Percentiles rank a stretch among this genome's conserved stretches.
phyloP scores from a whole-genome alignment of 805 yeast genomes.

The Myxozyma udenii region DNA sequence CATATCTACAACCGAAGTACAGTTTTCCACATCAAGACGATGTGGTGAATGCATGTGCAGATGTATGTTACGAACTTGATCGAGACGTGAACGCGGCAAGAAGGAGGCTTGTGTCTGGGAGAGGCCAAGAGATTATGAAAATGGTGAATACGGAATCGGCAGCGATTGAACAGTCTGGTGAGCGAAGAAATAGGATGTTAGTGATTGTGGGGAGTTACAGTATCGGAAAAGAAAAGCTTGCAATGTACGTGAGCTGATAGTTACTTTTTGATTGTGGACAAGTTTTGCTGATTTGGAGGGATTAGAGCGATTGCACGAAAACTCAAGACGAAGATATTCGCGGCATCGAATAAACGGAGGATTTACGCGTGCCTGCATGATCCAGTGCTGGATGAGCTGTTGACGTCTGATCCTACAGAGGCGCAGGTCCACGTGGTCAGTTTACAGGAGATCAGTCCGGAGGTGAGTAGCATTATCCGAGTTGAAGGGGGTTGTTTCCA shows the following conservation, averaged over 20 bases:
- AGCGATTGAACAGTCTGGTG: conserved; percentile 1
- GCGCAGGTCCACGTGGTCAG: conserved; percentile 72
- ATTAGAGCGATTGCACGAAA: conserved; percentile 37
- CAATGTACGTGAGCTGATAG: conserved; percentile 43
- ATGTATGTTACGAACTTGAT: conserved; percentile 47
- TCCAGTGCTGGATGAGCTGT: conserved; percentile 40
- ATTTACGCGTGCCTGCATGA: conserved; percentile 50
- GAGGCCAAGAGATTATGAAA: background rate
- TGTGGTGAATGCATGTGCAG: conserved; percentile 61
- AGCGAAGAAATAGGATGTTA: conserved; percentile 41
- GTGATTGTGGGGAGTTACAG: conserved; percentile 82
- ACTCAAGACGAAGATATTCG: conserved; percentile 40
- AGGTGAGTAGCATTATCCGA: conserved; percentile 13
- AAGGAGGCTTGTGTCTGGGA: conserved; percentile 4
- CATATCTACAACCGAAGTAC: conserved; percentile 73
- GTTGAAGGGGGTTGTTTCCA: no score
- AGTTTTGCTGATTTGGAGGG: background rate
- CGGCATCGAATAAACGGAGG: conserved; percentile 48
- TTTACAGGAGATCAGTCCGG: conserved; percentile 51
- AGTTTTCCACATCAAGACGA: conserved; percentile 72
- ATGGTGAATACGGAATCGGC: conserved; percentile 6
- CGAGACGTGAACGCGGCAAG: conserved; percentile 19
- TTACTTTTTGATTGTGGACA: background rate
- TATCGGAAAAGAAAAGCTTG: conserved; percentile 88
- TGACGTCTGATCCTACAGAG: conserved; percentile 46